Evolutionary conservation across 2,329 filamentous ascomycete species (phyloP).

Genomic region (Nemania sp.): DNA sequence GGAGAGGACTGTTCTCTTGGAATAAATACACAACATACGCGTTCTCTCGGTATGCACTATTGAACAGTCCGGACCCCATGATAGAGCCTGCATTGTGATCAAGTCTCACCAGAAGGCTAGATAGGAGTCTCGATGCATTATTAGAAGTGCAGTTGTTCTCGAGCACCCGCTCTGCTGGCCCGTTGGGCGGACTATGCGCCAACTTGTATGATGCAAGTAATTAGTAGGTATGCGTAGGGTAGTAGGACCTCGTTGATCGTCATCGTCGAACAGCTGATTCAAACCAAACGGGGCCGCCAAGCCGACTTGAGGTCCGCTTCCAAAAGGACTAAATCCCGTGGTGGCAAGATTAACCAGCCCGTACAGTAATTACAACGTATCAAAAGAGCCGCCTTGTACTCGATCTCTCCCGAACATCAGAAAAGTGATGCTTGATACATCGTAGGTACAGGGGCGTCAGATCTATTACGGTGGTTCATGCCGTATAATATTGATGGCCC

Average conservation of each 20-base stretch:
- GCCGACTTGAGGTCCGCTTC: background rate
- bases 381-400: background rate
- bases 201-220: too few species aligned
- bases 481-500: conserved; percentile 1
- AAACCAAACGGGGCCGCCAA: background rate
- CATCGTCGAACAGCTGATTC: background rate
- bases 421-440: conserved; percentile 1
- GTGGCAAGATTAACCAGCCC: background rate
- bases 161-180: too few species aligned
- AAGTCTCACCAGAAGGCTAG: too few species aligned
- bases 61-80: too few species aligned
- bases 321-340: background rate
- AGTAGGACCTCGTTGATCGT: background rate
- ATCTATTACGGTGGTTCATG: conserved; percentile 1
- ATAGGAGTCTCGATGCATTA: too few species aligned
- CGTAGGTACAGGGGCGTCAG: background rate
- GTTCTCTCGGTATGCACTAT: too few species aligned
- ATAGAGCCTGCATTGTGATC: too few species aligned
- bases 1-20: too few species aligned
- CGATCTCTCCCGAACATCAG: background rate
- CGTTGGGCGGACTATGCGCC: too few species aligned
- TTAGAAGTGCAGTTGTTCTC: too few species aligned
- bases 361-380: background rate
- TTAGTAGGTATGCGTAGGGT: too few species aligned
- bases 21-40: too few species aligned